A percentile compares a stretch with the other conserved stretches of the same genome.
These are phyloP conservation scores for Sporothrix protearum DNA, from an alignment of 2,329 filamentous ascomycete genomes.

Conservation along the genomic window DNA sequence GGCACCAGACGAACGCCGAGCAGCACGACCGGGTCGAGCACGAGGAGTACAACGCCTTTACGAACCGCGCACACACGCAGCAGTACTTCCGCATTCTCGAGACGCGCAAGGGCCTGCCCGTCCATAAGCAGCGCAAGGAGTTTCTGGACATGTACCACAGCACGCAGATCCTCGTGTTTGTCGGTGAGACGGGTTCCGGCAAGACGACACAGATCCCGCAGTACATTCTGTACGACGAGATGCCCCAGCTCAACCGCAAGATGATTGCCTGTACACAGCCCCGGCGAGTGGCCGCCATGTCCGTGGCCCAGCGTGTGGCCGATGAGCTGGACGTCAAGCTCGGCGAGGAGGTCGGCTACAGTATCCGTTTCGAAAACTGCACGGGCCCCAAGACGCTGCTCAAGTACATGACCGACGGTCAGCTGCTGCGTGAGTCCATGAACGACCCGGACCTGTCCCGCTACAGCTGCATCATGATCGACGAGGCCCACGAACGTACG, in stretches of 20 bases:
- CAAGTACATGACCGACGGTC: constrained; percentile 99
- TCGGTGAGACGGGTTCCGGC: constrained; percentile 97
- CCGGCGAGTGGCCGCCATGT: constrained; percentile 96
- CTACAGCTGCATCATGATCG: constrained; percentile 97
- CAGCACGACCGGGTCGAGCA: constrained; percentile 74
- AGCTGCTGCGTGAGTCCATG: constrained; percentile 94
- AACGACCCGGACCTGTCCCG: constrained; percentile 86
- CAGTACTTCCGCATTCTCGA: constrained; percentile 90
- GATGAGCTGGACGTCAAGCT: constrained; percentile 92
- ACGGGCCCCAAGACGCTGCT: constrained; percentile 84
- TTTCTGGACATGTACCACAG: constrained; percentile 91
- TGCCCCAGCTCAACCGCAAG: constrained; percentile 80
- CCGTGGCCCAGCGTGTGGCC: constrained; percentile 94
- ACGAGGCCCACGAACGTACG: constrained; percentile 97
- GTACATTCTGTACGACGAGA: constrained; percentile 95
- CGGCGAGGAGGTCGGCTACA: constrained; percentile 95
- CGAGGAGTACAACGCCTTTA: constrained; percentile 82
- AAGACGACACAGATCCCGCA: constrained; percentile 99
- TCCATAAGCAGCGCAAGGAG: constrained; percentile 90
- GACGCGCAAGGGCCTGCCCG: constrained; percentile 77
- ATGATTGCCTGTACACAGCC: constrained; percentile 97
- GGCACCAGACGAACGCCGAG: constrained; percentile 74
- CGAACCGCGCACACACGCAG: constrained; percentile 67
- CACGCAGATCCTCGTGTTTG: constrained; percentile 94
- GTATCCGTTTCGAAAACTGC: constrained; percentile 96